phyloP scores from a whole-genome alignment of 306 rosid genomes.

The Acacia confusa region DNA sequence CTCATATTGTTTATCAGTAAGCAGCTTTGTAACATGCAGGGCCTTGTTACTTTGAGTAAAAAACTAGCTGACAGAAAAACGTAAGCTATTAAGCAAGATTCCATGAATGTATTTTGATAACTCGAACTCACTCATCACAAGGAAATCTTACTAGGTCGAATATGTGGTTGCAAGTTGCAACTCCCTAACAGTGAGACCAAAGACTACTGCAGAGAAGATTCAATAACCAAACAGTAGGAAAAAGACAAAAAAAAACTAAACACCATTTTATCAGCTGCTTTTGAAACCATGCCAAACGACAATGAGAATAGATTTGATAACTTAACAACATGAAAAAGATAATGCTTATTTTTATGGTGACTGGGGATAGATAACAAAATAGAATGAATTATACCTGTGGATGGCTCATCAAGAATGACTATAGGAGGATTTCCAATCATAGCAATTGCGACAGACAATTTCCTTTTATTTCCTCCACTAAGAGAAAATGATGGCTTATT shows the following conservation, averaged over 20 bases:
- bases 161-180: slow-evolving; percentile 16
- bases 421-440: slow-evolving; percentile 98
- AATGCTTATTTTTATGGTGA: slow-evolving; percentile 22
- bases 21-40: neutral
- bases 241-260: neutral
- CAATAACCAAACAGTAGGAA: slow-evolving; percentile 24
- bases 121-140: slow-evolving; percentile 9
- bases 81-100: slow-evolving; percentile 1
- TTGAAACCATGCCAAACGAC: slow-evolving; percentile 21
- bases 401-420: slow-evolving; percentile 96
- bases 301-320: neutral
- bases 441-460: slow-evolving; percentile 92
- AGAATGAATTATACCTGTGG: slow-evolving; percentile 62
- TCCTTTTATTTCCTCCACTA: slow-evolving; percentile 97
- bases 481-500: slow-evolving; percentile 86
- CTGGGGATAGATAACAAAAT: slow-evolving; percentile 7
- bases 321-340: slow-evolving; percentile 10
- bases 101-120: neutral
- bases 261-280: slow-evolving; percentile 29
- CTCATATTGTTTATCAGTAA: slow-evolving; percentile 14
- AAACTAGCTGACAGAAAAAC: slow-evolving; percentile 13
- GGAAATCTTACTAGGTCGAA: slow-evolving; percentile 14
- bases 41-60: slow-evolving; percentile 3
- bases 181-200: slow-evolving; percentile 11
- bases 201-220: slow-evolving; percentile 1